Conservation (phyloP, 768 basidiomycete genomes). For the Terana coerulea region DNA sequence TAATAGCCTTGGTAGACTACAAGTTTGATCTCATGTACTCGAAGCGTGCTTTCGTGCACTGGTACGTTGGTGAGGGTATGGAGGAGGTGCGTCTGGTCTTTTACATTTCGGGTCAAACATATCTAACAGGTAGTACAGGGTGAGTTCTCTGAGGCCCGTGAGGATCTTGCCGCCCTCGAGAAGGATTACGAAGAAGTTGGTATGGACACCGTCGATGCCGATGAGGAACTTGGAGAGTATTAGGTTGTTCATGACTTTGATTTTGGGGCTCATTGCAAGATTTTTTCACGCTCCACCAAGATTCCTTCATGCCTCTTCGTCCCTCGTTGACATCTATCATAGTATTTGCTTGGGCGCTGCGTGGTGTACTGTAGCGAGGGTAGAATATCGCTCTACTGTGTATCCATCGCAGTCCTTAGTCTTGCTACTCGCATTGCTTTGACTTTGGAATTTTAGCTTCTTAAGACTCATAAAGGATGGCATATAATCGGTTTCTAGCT, state of each 20-base stretch:
- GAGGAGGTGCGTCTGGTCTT: slow-evolving; percentile 42
- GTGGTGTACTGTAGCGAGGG: slow-evolving; percentile 6
- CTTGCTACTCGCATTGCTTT: too few relatives aligned
- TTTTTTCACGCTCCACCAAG: too few relatives aligned
- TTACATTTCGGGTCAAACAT: not conserved
- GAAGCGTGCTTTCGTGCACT: slow-evolving; percentile 50
- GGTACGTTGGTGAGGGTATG: slow-evolving; percentile 79
- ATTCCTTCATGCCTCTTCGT: not conserved
- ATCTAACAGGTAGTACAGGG: slow-evolving; percentile 38
- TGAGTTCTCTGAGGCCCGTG: slow-evolving; percentile 98
- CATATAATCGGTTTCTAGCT: too few relatives aligned
- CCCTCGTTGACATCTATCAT: not conserved
- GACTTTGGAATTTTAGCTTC: too few relatives aligned
- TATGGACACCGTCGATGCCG: slow-evolving; percentile 43
- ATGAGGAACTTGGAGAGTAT: slow-evolving; percentile 46
- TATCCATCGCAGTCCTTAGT: too few relatives aligned
- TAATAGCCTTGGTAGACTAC: slow-evolving; percentile 41
- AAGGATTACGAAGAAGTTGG: slow-evolving; percentile 93
- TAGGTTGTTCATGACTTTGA: slow-evolving; percentile 23
- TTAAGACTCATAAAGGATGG: too few relatives aligned
- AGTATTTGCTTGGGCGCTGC: slow-evolving; percentile 1
- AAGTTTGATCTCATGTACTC: slow-evolving; percentile 80
- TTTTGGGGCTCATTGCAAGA: too few relatives aligned
- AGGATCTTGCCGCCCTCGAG: slow-evolving; percentile 98
- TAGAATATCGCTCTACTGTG: too few relatives aligned